Evolutionary conservation across 495 filamentous ascomycete genomes (phyloP).

Genomic region (Xylaria flabelliformis): DNA sequence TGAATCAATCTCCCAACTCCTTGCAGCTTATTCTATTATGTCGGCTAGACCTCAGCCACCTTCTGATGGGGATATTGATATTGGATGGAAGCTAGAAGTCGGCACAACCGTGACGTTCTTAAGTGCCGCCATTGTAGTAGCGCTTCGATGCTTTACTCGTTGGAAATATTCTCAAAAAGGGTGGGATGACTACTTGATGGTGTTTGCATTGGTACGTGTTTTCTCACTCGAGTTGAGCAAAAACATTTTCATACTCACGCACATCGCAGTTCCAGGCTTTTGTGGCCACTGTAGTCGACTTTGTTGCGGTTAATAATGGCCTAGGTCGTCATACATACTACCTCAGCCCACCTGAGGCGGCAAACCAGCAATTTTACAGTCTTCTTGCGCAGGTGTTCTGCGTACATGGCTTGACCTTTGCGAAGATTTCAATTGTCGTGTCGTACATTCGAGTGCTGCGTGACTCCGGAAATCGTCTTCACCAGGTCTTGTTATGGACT

Average conservation of each 20-base stretch:
- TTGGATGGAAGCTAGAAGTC: neutral
- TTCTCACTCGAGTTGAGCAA: neutral
- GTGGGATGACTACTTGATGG: neutral
- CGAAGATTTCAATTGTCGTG: neutral
- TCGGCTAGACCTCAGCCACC: neutral
- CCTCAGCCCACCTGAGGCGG: neutral
- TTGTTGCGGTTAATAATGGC: neutral
- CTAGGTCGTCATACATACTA: neutral
- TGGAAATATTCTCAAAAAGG: conserved; percentile 1
- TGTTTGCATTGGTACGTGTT: neutral
- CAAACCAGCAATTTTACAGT: neutral
- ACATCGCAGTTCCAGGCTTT: neutral
- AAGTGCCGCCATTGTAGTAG: neutral
- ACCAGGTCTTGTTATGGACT: neutral
- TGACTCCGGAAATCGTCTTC: neutral
- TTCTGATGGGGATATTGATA: neutral
- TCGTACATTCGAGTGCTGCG: neutral
- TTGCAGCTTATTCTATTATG: neutral
- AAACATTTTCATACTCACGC: neutral
- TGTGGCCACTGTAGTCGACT: neutral
- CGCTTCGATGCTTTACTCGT: neutral
- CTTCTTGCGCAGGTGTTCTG: neutral
- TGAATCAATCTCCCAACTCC: neutral
- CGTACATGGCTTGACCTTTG: neutral
- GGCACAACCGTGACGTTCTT: neutral